These are phyloP conservation scores for Apiotrichum mycotoxinovorans DNA, from an alignment of 1,284 basidiomycete genomes.

Conservation along the genomic window DNA sequence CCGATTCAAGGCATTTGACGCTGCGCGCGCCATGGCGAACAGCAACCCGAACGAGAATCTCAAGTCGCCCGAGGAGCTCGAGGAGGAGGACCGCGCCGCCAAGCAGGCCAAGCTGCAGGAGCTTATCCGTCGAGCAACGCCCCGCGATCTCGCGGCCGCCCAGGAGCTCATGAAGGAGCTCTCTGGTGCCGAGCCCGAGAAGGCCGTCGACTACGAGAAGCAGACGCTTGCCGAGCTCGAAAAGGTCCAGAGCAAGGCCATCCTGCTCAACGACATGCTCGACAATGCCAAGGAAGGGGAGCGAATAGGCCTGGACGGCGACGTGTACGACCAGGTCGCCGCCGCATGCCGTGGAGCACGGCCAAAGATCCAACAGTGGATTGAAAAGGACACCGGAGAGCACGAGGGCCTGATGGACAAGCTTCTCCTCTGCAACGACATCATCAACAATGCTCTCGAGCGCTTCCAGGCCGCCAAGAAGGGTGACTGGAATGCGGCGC, in stretches of 20 bases:
- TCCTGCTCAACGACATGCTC: conserved; percentile 92
- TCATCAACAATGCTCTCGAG: conserved; percentile 86
- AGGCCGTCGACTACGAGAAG: conserved; percentile 85
- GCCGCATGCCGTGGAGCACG: conserved; percentile 75
- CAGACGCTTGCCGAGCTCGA: conserved; percentile 88
- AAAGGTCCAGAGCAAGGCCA: conserved; percentile 90
- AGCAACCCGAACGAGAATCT: conserved; percentile 53
- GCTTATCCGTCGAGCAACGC: conserved; percentile 91
- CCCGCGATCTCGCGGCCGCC: conserved; percentile 88
- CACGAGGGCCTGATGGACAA: conserved; percentile 87
- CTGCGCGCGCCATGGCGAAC: conserved; percentile 52
- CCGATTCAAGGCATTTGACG: conserved; percentile 69
- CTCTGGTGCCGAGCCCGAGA: conserved; percentile 90
- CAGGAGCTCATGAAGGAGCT: conserved; percentile 97
- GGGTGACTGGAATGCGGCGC: conserved; percentile 64
- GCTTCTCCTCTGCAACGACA: conserved; percentile 92
- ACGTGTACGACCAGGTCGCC: conserved; percentile 96
- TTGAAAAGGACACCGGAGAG: conserved; percentile 74
- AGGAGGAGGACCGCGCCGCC: conserved; percentile 90
- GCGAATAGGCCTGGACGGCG: conserved; percentile 72
- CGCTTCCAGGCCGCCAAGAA: conserved; percentile 89
- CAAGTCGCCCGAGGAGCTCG: conserved; percentile 62
- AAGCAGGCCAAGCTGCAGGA: conserved; percentile 87
- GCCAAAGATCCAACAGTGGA: conserved; percentile 97
- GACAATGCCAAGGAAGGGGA: conserved; percentile 86